Evolutionary conservation across 2,329 filamentous ascomycete genomes (phyloP).

Genomic region (Trichocomaceae sp.): DNA sequence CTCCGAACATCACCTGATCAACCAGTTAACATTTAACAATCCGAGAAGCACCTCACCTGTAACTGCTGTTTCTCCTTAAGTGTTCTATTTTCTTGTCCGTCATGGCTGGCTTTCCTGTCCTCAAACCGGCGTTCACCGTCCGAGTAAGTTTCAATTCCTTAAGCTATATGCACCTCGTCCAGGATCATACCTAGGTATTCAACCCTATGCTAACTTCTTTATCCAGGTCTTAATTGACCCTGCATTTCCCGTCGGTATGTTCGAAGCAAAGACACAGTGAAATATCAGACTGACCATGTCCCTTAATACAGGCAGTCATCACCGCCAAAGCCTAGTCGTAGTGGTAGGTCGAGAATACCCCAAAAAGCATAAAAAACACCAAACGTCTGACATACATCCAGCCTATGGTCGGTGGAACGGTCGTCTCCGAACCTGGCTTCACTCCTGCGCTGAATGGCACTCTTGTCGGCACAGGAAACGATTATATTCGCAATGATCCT

Average conservation of each 20-base stretch:
- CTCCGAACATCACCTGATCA: not conserved
- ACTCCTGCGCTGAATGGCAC: constrained; percentile 32
- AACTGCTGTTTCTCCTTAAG: not conserved
- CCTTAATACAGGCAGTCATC: constrained; percentile 27
- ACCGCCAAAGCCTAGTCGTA: constrained; percentile 32
- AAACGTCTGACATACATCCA: constrained; percentile 13
- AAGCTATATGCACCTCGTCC: not conserved
- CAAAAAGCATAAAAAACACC: not conserved
- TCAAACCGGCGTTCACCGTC: constrained; percentile 38
- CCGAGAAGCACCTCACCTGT: not conserved
- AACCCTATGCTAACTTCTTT: not conserved
- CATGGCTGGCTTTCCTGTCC: constrained; percentile 33
- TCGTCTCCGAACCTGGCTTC: constrained; percentile 32
- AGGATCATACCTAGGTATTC: not conserved
- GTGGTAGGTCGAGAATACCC: constrained; percentile 24
- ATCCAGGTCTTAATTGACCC: constrained; percentile 29
- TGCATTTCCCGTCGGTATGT: constrained; percentile 27
- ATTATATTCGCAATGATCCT: constrained; percentile 39
- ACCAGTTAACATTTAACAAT: not conserved
- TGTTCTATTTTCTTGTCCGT: not conserved
- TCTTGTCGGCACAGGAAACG: constrained; percentile 33
- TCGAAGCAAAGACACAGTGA: not conserved
- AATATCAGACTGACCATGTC: not conserved
- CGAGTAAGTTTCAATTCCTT: constrained; percentile 20
- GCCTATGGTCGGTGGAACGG: constrained; percentile 33